These are phyloP conservation scores for Penicillium paxilli DNA, from an alignment of 495 filamentous ascomycete species.

Conservation along the genomic window DNA sequence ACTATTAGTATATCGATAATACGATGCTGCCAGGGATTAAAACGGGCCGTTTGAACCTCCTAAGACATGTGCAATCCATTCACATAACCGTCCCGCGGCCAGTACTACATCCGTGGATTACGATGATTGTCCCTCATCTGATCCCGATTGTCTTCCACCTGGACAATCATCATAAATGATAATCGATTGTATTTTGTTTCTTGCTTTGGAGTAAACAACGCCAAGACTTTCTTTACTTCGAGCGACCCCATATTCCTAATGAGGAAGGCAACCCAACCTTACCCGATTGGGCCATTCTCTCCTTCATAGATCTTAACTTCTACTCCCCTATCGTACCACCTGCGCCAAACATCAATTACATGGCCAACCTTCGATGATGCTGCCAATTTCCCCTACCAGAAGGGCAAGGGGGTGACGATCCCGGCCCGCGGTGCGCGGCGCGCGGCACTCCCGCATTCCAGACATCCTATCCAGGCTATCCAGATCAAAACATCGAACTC, in stretches of 20 bases:
- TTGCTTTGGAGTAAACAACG: not conserved
- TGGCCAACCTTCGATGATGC: too few relatives aligned
- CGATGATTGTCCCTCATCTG: too few relatives aligned
- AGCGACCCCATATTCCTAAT: constrained; percentile 1
- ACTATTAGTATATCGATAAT: not conserved
- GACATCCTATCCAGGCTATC: not conserved
- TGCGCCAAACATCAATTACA: too few relatives aligned
- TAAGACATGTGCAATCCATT: too few relatives aligned
- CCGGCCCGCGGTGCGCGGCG: not conserved
- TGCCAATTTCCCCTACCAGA: not conserved
- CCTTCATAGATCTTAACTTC: not conserved
- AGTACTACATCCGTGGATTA: too few relatives aligned
- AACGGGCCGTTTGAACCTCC: too few relatives aligned
- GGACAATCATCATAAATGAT: too few relatives aligned
- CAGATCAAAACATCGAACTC: constrained; percentile 10
- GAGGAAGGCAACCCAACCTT: not conserved
- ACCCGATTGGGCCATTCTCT: not conserved
- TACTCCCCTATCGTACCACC: not conserved
- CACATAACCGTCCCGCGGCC: too few relatives aligned
- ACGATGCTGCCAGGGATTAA: not conserved
- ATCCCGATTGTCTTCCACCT: too few relatives aligned
- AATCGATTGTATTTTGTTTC: too few relatives aligned
- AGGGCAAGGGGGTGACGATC: constrained; percentile 17
- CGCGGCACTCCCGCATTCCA: not conserved
- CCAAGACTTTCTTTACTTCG: not conserved